phyloP scores from a whole-genome alignment of 768 basidiomycete species.

The Lactifluus subvellereus region DNA sequence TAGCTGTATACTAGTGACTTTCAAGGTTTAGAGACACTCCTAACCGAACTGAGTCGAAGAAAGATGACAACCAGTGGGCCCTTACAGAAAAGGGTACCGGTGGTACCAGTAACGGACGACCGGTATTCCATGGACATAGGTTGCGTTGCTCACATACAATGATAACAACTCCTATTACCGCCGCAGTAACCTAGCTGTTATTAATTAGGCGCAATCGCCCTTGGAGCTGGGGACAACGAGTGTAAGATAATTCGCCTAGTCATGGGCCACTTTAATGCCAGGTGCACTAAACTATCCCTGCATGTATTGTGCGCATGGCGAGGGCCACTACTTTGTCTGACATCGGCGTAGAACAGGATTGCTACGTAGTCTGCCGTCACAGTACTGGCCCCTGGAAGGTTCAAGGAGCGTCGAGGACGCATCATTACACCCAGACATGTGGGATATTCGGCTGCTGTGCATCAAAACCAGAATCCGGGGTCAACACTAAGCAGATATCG shows the following conservation, averaged over 20 bases:
- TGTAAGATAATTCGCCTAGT: not conserved
- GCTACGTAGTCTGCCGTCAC: too few relatives aligned
- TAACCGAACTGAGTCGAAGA: constrained; percentile 8
- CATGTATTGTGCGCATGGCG: not conserved
- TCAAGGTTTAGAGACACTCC: not conserved
- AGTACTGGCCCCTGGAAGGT: too few relatives aligned
- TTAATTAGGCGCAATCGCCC: not conserved
- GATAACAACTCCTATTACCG: not conserved
- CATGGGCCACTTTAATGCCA: not conserved
- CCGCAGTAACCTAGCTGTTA: not conserved
- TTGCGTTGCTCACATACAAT: not conserved
- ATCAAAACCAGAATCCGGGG: too few relatives aligned
- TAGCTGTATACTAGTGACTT: not conserved
- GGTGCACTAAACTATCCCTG: not conserved
- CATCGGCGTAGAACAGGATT: not conserved
- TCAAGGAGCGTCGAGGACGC: too few relatives aligned
- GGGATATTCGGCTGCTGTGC: not conserved
- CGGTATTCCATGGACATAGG: not conserved
- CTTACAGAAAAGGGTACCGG: not conserved
- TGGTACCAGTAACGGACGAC: not conserved
- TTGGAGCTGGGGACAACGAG: not conserved
- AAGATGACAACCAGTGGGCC: not conserved
- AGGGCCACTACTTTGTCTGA: not conserved
- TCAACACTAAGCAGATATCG: too few relatives aligned
- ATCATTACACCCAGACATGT: too few relatives aligned